Base-by-base conservation (phyloP, 2,329 filamentous ascomycete genomes). In the Fusarium citri region DNA sequence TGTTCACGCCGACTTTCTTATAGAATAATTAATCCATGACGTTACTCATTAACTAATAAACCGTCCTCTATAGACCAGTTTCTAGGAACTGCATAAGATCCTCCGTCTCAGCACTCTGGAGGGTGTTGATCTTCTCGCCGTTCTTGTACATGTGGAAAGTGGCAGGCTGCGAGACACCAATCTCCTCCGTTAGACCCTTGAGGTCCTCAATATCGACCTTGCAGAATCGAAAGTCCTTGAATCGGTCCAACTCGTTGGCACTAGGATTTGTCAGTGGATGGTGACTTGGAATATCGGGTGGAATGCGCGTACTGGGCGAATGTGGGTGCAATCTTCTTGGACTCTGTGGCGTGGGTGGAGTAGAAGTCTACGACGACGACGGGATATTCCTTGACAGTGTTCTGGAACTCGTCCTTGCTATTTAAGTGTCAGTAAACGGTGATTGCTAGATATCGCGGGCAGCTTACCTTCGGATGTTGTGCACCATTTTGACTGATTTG, bases 131-230 rank as follows among this genome's bases (percentile, higher is more conserved):
- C 58, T 71, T 70, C 23, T 68, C 25, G 0, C 63, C 67, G 0
- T 53, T 54, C 34, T 64, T 71, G 5, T 71, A 70, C 31, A 70
- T 51, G 2, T 70, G 68, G 18, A 70, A 70, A 1, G 67, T 55
- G 0, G 68, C 63, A 28, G 59, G 54, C 14, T 54, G n/a, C 1
- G 41, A 18, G 6, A 70, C 68, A 3, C 59, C 59, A 1, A 70
- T 2, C 6, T 71, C 68, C 8, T 64, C 31, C 3, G 53, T 55
- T 2, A 70, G 26, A 1, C 31, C 55, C 22, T 59, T 46, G n/a
- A 70, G 54, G 1, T 71, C 63, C n/a, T 71, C 58, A 1, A 70
- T 68, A 6, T 70, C 59, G 8, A 70, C 59, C 28, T 70, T 70
- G 40, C 68, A 28, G 23, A 70, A 70, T 8, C 67, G 57, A 20